These are phyloP conservation scores for Stephania yunnanensis DNA, from an alignment of 164 flowering plant species.

Conservation along the genomic window DNA sequence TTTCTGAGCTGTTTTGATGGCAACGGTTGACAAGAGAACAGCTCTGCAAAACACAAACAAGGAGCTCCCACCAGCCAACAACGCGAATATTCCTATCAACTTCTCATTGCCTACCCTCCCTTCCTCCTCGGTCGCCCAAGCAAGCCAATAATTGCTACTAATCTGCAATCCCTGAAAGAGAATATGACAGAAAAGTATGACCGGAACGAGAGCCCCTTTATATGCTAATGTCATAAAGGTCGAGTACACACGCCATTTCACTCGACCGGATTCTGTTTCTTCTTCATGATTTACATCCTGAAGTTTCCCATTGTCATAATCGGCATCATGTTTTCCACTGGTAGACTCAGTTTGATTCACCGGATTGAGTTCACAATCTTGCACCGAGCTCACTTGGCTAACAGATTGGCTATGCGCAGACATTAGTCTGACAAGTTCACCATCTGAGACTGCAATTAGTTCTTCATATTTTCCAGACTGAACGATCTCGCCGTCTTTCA, in stretches of 20 bases:
- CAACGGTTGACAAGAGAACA: slow-evolving; percentile 56
- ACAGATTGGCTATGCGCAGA: slow-evolving; percentile 52
- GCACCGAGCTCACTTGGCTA: slow-evolving; percentile 40
- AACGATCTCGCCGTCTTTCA: slow-evolving; percentile 62
- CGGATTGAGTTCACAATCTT: slow-evolving; percentile 16
- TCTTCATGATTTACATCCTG: slow-evolving; percentile 35
- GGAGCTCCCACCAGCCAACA: slow-evolving; percentile 74
- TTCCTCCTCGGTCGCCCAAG: slow-evolving; percentile 67
- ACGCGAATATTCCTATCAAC: slow-evolving; percentile 45
- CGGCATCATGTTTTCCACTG: slow-evolving; percentile 31
- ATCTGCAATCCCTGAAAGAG: slow-evolving; percentile 75
- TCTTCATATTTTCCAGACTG: slow-evolving; percentile 72
- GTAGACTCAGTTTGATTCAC: slow-evolving; percentile 27
- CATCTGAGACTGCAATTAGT: slow-evolving; percentile 35
- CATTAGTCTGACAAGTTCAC: slow-evolving; percentile 60
- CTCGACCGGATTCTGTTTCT: slow-evolving; percentile 59
- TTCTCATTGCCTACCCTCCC: slow-evolving; percentile 33
- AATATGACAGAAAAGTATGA: slow-evolving; percentile 64
- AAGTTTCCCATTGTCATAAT: slow-evolving; percentile 8
- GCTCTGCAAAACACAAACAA: slow-evolving; percentile 66
- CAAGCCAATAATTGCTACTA: slow-evolving; percentile 87
- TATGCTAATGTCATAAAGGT: slow-evolving; percentile 61
- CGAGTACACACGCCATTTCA: slow-evolving; percentile 65
- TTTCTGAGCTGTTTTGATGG: slow-evolving; percentile 59
- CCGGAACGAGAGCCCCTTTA: slow-evolving; percentile 77